These are phyloP conservation scores for Seminavis robusta DNA, from an alignment of 108 stramenopile genomes.

Conservation along the genomic window DNA sequence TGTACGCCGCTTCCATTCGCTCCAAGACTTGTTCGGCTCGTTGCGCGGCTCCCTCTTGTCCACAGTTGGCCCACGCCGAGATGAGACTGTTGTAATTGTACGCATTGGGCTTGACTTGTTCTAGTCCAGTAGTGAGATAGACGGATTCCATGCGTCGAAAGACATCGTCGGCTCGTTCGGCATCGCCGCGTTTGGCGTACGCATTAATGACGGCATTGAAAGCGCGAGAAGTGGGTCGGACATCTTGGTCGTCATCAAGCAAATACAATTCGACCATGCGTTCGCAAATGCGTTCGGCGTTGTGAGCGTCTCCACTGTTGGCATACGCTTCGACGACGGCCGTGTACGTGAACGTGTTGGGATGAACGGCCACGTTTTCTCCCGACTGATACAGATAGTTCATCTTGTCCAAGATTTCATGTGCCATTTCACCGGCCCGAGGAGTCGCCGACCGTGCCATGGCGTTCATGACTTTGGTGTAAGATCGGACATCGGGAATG, in stretches of 20 bases:
- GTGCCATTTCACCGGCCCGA: constrained; percentile 53
- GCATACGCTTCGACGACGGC: constrained; percentile 77
- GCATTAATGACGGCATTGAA: constrained; percentile 42
- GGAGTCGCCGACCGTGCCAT: constrained; percentile 39
- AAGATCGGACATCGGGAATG: constrained; percentile 55
- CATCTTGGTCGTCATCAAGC: constrained; percentile 23
- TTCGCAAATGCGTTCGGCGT: constrained; percentile 30
- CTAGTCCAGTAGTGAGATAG: constrained; percentile 35
- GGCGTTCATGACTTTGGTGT: constrained; percentile 70
- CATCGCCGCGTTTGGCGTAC: constrained; percentile 55
- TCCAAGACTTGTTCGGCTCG: constrained; percentile 61
- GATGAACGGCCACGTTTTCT: constrained; percentile 21
- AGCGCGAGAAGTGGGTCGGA: constrained; percentile 22
- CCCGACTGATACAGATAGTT: constrained; percentile 26
- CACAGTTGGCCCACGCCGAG: constrained; percentile 55
- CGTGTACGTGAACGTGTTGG: constrained; percentile 75
- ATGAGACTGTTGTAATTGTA: constrained; percentile 70
- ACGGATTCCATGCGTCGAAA: constrained; percentile 29
- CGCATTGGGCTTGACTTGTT: constrained; percentile 33
- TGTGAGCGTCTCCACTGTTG: constrained; percentile 48
- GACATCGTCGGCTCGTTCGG: constrained; percentile 41
- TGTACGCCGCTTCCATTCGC: constrained; percentile 56
- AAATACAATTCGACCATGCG: constrained; percentile 25
- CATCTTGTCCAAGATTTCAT: constrained; percentile 46
- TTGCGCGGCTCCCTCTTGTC: constrained; percentile 45